These are phyloP conservation scores for Debaryomyces fabryi DNA, from an alignment of 1,139 yeast genomes.

Conservation along the genomic window DNA sequence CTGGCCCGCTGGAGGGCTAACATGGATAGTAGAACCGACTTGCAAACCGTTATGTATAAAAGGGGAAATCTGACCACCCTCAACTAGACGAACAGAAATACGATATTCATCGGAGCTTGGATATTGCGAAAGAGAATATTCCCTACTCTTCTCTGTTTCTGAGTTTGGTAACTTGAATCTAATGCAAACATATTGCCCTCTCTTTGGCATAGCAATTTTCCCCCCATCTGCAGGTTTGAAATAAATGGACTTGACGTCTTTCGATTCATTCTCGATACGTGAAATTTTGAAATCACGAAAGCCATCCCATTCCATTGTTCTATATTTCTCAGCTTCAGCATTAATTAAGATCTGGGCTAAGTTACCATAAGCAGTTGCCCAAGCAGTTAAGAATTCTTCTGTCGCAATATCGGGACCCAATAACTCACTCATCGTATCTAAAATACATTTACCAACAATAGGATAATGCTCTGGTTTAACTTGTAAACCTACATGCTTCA, in stretches of 20 bases:
- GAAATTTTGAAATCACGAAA: conserved; percentile 55
- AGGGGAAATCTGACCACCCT: conserved; percentile 57
- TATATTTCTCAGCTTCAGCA: conserved; percentile 54
- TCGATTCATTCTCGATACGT: conserved; percentile 45
- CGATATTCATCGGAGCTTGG: conserved; percentile 43
- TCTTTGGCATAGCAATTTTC: conserved; percentile 36
- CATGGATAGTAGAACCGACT: conserved; percentile 51
- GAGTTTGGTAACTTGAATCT: conserved; percentile 38
- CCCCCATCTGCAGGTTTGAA: conserved; percentile 51
- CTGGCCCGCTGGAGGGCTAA: conserved; percentile 65
- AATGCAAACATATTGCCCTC: conserved; percentile 67
- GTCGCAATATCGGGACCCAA: conserved; percentile 62
- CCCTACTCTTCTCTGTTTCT: conserved; percentile 46
- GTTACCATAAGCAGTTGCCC: conserved; percentile 66
- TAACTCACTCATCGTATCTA: conserved; percentile 55
- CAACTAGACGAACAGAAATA: conserved; percentile 52
- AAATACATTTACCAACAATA: conserved; percentile 59
- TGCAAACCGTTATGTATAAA: conserved; percentile 51
- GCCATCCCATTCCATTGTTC: conserved; percentile 53
- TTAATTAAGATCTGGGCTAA: conserved; percentile 63
- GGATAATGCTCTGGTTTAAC: conserved; percentile 66
- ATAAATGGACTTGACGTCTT: conserved; percentile 53
- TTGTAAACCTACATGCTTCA: conserved; percentile 67
- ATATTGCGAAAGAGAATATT: conserved; percentile 51
- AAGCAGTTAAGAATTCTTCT: conserved; percentile 59